Conservation (phyloP, 257 asterid species). For the Solanum ossicruentum region DNA sequence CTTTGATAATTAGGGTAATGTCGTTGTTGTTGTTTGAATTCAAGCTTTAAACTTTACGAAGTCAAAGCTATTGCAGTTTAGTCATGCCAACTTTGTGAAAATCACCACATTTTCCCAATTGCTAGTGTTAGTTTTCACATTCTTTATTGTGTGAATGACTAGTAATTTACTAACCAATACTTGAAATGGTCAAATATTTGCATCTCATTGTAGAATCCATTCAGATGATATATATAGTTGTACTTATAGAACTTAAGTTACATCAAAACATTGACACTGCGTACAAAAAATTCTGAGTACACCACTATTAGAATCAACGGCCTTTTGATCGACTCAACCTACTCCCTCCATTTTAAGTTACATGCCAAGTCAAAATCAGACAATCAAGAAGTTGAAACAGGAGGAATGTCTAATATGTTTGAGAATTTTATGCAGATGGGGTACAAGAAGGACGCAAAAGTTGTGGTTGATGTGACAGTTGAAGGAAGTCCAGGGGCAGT, state of each 20-base stretch:
- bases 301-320: no score
- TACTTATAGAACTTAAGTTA: background rate
- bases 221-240: background rate
- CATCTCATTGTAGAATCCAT: background rate
- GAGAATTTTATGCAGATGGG: conserved; percentile 5
- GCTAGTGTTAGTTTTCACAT: background rate
- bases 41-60: background rate
- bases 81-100: background rate
- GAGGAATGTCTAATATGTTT: background rate
- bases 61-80: background rate
- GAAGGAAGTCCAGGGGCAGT: conserved; percentile 79
- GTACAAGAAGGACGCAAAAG: conserved; percentile 49
- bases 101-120: background rate
- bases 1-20: no score
- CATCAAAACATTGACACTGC: background rate
- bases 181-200: background rate
- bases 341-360: background rate
- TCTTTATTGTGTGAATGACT: background rate
- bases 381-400: background rate
- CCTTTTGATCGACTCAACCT: no score
- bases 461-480: conserved; percentile 58
- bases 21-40: no score
- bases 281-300: background rate
- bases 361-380: background rate
- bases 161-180: background rate